phyloP scores from a whole-genome alignment of 2,329 filamentous ascomycete genomes.

The Alternaria infectoria region DNA sequence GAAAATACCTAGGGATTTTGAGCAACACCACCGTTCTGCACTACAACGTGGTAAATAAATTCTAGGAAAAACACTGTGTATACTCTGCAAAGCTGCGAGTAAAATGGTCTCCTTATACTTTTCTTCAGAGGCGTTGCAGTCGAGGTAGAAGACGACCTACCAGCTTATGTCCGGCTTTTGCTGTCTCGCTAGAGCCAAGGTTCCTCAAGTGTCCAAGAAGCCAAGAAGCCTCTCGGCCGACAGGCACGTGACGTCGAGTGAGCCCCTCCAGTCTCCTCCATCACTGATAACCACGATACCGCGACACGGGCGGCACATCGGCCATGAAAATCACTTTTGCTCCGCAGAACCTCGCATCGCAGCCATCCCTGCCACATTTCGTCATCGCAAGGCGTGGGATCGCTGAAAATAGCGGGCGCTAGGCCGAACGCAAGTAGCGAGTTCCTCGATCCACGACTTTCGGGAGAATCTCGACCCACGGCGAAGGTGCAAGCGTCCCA shows the following conservation, averaged over 20 bases:
- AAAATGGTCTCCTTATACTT: rapidly evolving
- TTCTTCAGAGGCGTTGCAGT: not conserved
- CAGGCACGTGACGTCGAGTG: not conserved
- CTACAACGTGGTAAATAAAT: not conserved
- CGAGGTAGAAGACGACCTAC: not conserved
- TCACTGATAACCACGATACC: not conserved
- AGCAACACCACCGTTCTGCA: not conserved
- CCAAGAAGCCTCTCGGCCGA: not conserved
- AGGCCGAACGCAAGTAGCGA: not conserved
- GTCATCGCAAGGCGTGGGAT: not conserved
- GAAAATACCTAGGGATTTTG: not conserved
- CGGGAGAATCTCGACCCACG: not conserved
- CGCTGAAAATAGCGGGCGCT: not conserved
- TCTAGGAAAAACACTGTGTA: not conserved
- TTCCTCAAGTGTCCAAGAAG: not conserved
- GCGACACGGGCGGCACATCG: not conserved
- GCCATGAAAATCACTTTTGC: not conserved
- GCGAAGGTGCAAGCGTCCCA: not conserved
- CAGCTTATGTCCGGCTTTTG: not conserved
- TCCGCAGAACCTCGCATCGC: not conserved
- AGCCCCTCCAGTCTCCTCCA: not conserved
- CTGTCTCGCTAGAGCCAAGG: not conserved
- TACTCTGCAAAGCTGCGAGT: not conserved
- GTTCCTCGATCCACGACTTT: not conserved
- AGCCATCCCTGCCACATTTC: not conserved